phyloP scores from a whole-genome alignment of 2,329 filamentous ascomycete species.

The Fusarium beomiforme region DNA sequence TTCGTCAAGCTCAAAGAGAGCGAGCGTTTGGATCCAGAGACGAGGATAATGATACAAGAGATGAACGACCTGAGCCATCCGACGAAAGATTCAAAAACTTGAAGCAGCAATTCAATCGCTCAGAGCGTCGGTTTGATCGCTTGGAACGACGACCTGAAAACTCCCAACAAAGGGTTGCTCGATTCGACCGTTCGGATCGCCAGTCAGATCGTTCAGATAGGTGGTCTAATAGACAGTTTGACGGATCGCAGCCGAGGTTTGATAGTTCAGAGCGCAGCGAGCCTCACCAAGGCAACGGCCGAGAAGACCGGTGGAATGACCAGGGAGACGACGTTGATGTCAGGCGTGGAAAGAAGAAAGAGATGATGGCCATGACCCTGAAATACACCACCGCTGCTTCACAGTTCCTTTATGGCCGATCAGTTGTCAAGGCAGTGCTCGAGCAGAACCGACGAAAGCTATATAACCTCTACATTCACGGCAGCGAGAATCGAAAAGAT shows the following conservation, averaged over 20 bases:
- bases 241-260: slow-evolving; percentile 12
- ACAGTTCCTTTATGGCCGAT: slow-evolving; percentile 88
- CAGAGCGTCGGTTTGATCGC: neutral
- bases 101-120: neutral
- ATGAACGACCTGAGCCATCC: neutral
- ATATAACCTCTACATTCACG: slow-evolving; percentile 85
- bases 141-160: neutral
- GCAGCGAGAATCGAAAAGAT: slow-evolving; percentile 64
- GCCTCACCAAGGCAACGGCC: slow-evolving; percentile 14
- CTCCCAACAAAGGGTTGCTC: neutral
- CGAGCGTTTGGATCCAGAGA: slow-evolving; percentile 1
- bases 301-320: slow-evolving; percentile 17
- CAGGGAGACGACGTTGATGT: slow-evolving; percentile 1
- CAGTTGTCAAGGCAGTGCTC: slow-evolving; percentile 83
- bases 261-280: slow-evolving; percentile 3
- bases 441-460: slow-evolving; percentile 73
- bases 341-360: slow-evolving; percentile 40
- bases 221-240: neutral
- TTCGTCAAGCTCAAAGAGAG: slow-evolving; percentile 22
- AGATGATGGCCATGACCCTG: slow-evolving; percentile 51
- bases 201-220: slow-evolving; percentile 1
- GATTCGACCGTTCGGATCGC: neutral
- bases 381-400: slow-evolving; percentile 84
- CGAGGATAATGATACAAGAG: neutral
- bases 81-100: neutral